These are phyloP conservation scores for Phytophthora kernoviae DNA, from an alignment of 352 stramenopile genomes.

Conservation along the genomic window DNA sequence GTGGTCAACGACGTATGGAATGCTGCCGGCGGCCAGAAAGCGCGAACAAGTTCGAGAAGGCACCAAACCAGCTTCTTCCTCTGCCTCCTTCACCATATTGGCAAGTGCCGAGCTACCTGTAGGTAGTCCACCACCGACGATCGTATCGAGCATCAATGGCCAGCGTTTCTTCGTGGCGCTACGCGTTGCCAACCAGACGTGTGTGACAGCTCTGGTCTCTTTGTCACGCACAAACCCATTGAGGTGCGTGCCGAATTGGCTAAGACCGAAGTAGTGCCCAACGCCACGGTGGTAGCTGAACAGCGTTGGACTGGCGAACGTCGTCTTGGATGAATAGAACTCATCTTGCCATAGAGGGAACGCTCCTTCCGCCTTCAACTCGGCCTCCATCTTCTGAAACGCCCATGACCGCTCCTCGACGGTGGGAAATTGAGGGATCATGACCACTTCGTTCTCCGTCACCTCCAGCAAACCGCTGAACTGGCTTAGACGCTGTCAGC, in stretches of 20 bases:
- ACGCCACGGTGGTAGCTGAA: slow-evolving; percentile 74
- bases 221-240: slow-evolving; percentile 66
- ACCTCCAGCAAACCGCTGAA: slow-evolving; percentile 44
- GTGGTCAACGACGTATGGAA: slow-evolving; percentile 64
- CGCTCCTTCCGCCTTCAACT: slow-evolving; percentile 45
- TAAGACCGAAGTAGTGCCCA: slow-evolving; percentile 65
- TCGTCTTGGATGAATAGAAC: slow-evolving; percentile 58
- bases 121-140: slow-evolving; percentile 67
- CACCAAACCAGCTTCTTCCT: slow-evolving; percentile 63
- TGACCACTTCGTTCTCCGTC: slow-evolving; percentile 31
- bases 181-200: slow-evolving; percentile 69
- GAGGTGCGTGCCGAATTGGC: slow-evolving; percentile 70
- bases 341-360: slow-evolving; percentile 71
- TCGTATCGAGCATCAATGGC: slow-evolving; percentile 59
- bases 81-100: slow-evolving; percentile 78
- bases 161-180: slow-evolving; percentile 56
- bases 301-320: slow-evolving; percentile 48
- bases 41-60: slow-evolving; percentile 37
- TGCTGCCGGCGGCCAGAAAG: slow-evolving; percentile 50
- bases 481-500: slow-evolving; percentile 36
- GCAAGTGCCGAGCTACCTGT: slow-evolving; percentile 48
- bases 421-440: slow-evolving; percentile 32
- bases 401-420: slow-evolving; percentile 46
- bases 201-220: slow-evolving; percentile 30
- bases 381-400: slow-evolving; percentile 46